A percentile compares a stretch with the other conserved stretches of the same genome.
Evolutionary conservation across 2,329 filamentous ascomycete genomes (phyloP).

Genomic region (Aspergillus candidus): DNA sequence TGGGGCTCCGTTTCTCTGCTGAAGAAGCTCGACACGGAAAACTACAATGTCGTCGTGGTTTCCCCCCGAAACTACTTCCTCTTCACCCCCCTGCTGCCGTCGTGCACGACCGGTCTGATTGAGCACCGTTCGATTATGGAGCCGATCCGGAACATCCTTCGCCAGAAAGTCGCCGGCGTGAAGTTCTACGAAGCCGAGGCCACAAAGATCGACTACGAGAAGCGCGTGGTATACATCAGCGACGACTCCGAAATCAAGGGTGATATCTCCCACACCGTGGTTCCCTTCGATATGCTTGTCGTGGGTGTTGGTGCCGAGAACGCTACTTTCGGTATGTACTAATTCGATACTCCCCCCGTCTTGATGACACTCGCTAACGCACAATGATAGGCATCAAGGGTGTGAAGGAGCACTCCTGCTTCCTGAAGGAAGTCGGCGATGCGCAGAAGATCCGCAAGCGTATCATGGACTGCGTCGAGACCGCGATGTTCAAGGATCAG

Average conservation of each 20-base stretch:
- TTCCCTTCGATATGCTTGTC: slow-evolving; percentile 96
- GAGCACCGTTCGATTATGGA: slow-evolving; percentile 99
- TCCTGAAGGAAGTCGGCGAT: slow-evolving; percentile 96
- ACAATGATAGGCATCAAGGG: slow-evolving; percentile 65
- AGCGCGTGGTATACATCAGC: slow-evolving; percentile 79
- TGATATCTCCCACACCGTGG: slow-evolving; percentile 71
- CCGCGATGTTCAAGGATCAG: slow-evolving; percentile 97
- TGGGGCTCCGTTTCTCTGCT: slow-evolving; percentile 95
- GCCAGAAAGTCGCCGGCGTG: slow-evolving; percentile 87
- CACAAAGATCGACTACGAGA: slow-evolving; percentile 88
- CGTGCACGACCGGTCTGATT: slow-evolving; percentile 93
- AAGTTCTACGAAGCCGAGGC: slow-evolving; percentile 98
- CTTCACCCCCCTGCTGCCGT: slow-evolving; percentile 94
- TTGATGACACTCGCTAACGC: slow-evolving; percentile 6
- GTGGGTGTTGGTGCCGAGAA: slow-evolving; percentile 97
- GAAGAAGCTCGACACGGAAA: slow-evolving; percentile 97
- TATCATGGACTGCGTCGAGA: slow-evolving; percentile 99
- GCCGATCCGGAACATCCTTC: slow-evolving; percentile 89
- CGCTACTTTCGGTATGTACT: slow-evolving; percentile 74
- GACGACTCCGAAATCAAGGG: slow-evolving; percentile 94
- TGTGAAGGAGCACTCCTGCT: slow-evolving; percentile 91
- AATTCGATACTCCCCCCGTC: not conserved
- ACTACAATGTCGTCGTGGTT: slow-evolving; percentile 98
- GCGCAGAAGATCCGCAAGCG: slow-evolving; percentile 94
- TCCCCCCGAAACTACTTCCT: slow-evolving; percentile 99